Conservation (phyloP, 2,329 filamentous ascomycete species). For the Rhinocladiella similis region DNA sequence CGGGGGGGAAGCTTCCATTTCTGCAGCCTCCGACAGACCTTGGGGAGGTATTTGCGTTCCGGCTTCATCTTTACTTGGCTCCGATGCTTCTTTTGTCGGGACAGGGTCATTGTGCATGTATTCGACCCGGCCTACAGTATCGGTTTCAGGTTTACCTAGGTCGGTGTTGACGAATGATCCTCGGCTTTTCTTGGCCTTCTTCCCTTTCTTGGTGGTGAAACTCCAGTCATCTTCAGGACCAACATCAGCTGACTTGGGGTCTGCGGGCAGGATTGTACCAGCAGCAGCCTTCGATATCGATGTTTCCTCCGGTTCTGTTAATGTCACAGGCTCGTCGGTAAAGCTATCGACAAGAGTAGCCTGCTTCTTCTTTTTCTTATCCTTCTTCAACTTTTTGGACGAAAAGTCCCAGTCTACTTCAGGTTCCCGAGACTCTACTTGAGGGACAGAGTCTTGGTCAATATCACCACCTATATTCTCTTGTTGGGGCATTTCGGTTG, state of each 20-base stretch:
- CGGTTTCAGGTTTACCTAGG: constrained; percentile 1
- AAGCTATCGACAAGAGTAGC: not conserved
- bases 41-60: not conserved
- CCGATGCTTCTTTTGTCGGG: not conserved
- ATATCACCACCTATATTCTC: too few species aligned
- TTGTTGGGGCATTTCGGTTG: too few species aligned
- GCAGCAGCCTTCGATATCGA: not conserved
- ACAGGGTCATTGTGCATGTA: constrained; percentile 9
- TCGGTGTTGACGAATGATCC: not conserved
- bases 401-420: constrained; percentile 21
- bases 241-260: not conserved
- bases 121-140: constrained; percentile 4
- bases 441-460: too few species aligned
- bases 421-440: too few species aligned
- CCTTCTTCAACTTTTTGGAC: constrained; percentile 35
- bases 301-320: not conserved
- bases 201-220: constrained; percentile 35
- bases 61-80: constrained; percentile 4
- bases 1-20: constrained; percentile 10
- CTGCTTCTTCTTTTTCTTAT: constrained; percentile 18
- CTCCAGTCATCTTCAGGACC: constrained; percentile 17
- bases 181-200: constrained; percentile 15
- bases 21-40: not conserved
- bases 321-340: not conserved
- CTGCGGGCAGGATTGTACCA: not conserved